These are phyloP conservation scores for Melanomma pulvis-pyrius DNA, from an alignment of 495 filamentous ascomycete genomes.

Conservation along the genomic window DNA sequence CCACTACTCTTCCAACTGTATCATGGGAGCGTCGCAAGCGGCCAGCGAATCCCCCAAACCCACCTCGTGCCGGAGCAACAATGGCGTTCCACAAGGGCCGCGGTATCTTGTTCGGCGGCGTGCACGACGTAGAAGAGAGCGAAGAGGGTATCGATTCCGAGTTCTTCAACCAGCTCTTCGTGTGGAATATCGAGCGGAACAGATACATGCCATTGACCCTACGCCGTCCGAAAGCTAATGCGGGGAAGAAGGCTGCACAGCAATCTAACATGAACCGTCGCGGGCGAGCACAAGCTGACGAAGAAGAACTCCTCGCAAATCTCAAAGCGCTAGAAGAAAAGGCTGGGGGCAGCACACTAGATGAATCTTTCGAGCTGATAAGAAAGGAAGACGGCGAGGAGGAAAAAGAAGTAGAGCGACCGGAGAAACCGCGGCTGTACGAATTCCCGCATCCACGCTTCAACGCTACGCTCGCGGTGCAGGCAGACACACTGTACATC, in stretches of 20 bases:
- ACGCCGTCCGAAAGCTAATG: constrained; percentile 62
- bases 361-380: constrained; percentile 49
- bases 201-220: constrained; percentile 85
- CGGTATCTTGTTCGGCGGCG: constrained; percentile 91
- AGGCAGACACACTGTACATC: constrained; percentile 88
- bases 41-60: constrained; percentile 85
- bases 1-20: constrained; percentile 65
- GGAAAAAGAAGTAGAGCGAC: constrained; percentile 56
- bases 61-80: constrained; percentile 80
- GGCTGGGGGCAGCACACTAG: constrained; percentile 63
- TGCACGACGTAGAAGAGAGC: constrained; percentile 89
- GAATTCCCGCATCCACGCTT: constrained; percentile 87
- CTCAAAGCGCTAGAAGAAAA: constrained; percentile 78
- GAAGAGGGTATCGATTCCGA: constrained; percentile 96
- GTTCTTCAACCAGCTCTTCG: constrained; percentile 87
- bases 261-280: constrained; percentile 56
- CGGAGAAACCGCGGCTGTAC: constrained; percentile 56
- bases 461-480: constrained; percentile 85
- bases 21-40: constrained; percentile 93
- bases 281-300: constrained; percentile 76
- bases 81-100: constrained; percentile 92
- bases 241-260: constrained; percentile 61
- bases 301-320: constrained; percentile 85
- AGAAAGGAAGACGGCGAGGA: constrained; percentile 52
- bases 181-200: constrained; percentile 93